These are phyloP conservation scores for Parachlorella kessleri DNA, from an alignment of 139 green algal species.

Conservation along the genomic window DNA sequence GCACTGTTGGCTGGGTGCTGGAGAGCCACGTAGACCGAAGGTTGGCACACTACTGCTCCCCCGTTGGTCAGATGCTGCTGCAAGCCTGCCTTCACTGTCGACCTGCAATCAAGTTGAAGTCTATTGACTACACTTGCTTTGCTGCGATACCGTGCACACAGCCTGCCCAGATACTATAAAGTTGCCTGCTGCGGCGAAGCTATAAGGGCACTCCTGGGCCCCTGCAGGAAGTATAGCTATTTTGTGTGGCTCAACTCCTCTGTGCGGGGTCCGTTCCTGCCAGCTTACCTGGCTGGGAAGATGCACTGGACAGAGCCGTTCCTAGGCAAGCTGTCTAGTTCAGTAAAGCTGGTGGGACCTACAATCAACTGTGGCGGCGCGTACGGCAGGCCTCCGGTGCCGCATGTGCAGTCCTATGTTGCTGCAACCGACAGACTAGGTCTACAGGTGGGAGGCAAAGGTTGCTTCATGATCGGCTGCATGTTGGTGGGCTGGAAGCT, in stretches of 20 bases:
- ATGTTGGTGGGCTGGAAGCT: too few species aligned
- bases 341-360: slow-evolving; percentile 59
- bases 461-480: too few species aligned
- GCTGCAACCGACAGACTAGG: slow-evolving; percentile 53
- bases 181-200: background rate
- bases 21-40: slow-evolving; percentile 20
- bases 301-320: slow-evolving; percentile 51
- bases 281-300: slow-evolving; percentile 39
- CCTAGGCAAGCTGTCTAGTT: slow-evolving; percentile 28
- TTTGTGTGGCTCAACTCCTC: slow-evolving; percentile 60
- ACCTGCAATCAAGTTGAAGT: too few species aligned
- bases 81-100: too few species aligned
- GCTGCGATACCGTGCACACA: background rate
- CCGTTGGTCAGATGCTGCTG: too few species aligned
- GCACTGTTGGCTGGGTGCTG: slow-evolving; percentile 80
- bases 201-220: too few species aligned
- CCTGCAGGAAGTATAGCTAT: slow-evolving; percentile 24
- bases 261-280: slow-evolving; percentile 55
- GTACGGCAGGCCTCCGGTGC: slow-evolving; percentile 21
- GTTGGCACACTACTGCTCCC: too few species aligned
- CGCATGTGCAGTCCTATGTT: slow-evolving; percentile 59
- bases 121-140: background rate
- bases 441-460: slow-evolving; percentile 19
- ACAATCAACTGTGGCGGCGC: slow-evolving; percentile 54
- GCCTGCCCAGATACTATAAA: background rate